Conservation (phyloP, 805 yeast species). For the Metschnikowia sp. region DNA sequence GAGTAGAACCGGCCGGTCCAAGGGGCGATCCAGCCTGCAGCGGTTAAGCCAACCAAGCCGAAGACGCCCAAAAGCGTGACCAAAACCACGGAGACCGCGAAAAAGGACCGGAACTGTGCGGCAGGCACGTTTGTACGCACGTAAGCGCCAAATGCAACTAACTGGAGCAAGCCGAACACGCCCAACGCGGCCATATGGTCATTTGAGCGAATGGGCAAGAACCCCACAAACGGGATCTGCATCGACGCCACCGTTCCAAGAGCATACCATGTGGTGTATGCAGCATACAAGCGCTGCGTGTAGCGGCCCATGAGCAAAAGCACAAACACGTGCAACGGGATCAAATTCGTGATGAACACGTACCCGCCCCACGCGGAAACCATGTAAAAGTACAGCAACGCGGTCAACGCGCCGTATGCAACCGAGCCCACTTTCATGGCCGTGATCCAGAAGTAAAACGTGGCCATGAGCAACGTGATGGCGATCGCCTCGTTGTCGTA, state of each 20-base stretch:
- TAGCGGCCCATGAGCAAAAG: constrained; percentile 93
- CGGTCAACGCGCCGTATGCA: constrained; percentile 77
- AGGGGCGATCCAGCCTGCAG: constrained; percentile 93
- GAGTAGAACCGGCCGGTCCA: constrained; percentile 99
- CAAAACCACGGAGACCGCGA: constrained; percentile 54
- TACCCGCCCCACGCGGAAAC: constrained; percentile 99
- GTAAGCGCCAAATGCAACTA: constrained; percentile 82
- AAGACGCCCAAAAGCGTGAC: constrained; percentile 62
- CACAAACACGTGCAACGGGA: constrained; percentile 92
- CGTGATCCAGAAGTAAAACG: constrained; percentile 95
- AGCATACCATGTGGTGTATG: constrained; percentile 96
- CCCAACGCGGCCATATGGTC: constrained; percentile 99
- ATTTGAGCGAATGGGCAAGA: constrained; percentile 91
- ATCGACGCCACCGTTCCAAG: constrained; percentile 96
- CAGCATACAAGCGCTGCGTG: constrained; percentile 73
- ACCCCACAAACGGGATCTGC: constrained; percentile 99
- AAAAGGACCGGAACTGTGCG: constrained; percentile 66
- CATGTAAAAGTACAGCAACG: constrained; percentile 94
- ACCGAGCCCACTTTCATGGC: constrained; percentile 89
- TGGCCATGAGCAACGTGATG: constrained; percentile 89
- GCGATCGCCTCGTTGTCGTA: constrained; percentile 99
- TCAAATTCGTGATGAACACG: constrained; percentile 95
- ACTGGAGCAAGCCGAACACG: constrained; percentile 90
- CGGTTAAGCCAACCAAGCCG: constrained; percentile 77
- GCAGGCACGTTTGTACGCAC: constrained; percentile 70